Evolutionary conservation across 345 rosid species (phyloP), one percentile per base, ranked within the genome.

Genomic region (Eucalyptus pauciflora): DNA sequence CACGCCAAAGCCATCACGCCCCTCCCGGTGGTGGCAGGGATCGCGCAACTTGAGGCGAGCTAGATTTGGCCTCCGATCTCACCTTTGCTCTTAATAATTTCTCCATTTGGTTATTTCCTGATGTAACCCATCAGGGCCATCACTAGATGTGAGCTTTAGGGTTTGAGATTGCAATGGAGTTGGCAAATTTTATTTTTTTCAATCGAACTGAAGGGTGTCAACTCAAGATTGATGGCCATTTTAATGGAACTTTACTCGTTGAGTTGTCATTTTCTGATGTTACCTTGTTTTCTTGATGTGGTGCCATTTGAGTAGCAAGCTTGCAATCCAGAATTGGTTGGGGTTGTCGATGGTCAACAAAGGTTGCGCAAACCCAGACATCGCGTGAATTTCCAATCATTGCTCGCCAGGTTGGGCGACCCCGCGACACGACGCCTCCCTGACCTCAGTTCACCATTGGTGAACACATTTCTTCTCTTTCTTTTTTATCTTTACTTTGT

Each of bases 31-130:
- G 45, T 69, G 7, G 24, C 80, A 5, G 2, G 24, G 43, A 31
- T 31, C 3, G 0, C 1, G 13, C 80, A 16, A 69, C 22, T 37
- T 5, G 22, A 31, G 79, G 17, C 11, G 2, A 67, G 79, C 79
- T 31, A 31, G 43, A 16, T 67, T 31, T 67, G 79, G 20, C 41
- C 0, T 67, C 0, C 22, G 2, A 31, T 67, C 43, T 15, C 79
- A 15, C 41, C 11, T 31, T 67, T 31, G 7, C 41, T 7, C 76
- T 64, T 14, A n/a, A 64, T 64, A 16, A 64, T 64, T n/a, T n/a
- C 41, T n/a, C 76, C 69, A 27, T 27, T 27, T 60, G 69, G 69
- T 3, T 1, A 12, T 60, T 6, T 60, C 69, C n/a, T 13, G 69
- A 60, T 60, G 69, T 27, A 29, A 60, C 69, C 33, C 16, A 8